phyloP scores from a whole-genome alignment of 169 alveolate species.

The Miamiensis avidus region DNA sequence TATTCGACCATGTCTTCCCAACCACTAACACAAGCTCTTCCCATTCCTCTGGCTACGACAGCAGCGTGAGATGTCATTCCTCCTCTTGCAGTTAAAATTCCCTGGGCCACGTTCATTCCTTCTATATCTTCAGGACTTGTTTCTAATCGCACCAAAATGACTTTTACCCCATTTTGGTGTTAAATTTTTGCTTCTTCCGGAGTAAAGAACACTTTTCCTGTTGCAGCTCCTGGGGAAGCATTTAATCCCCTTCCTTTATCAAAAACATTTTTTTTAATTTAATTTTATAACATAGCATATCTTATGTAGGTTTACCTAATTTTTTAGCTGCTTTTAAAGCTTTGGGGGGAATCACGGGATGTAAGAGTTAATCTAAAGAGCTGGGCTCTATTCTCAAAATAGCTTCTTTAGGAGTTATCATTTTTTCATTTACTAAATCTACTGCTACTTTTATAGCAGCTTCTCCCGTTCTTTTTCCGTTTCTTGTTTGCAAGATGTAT shows the following conservation, averaged over 20 bases:
- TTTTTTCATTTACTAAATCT: too few species aligned
- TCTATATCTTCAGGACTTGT: slow-evolving; percentile 58
- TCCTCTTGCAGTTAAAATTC: slow-evolving; percentile 61
- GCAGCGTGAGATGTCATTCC: slow-evolving; percentile 76
- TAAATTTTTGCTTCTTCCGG: slow-evolving; percentile 56
- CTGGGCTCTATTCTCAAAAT: too few species aligned
- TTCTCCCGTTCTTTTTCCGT: too few species aligned
- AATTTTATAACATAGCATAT: too few species aligned
- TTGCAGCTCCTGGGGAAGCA: slow-evolving; percentile 72
- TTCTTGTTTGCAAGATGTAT: too few species aligned
- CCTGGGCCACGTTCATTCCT: slow-evolving; percentile 60
- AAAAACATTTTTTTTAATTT: too few species aligned
- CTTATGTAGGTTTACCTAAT: too few species aligned
- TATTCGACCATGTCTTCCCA: slow-evolving; percentile 50
- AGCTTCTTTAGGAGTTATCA: too few species aligned
- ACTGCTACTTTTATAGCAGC: too few species aligned
- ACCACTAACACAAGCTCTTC: slow-evolving; percentile 66
- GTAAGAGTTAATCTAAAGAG: too few species aligned
- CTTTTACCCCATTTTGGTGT: slow-evolving; percentile 42
- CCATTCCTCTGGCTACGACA: slow-evolving; percentile 74
- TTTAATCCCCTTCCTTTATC: slow-evolving; percentile 64
- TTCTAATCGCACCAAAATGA: slow-evolving; percentile 54
- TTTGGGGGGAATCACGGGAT: too few species aligned
- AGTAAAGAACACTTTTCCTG: slow-evolving; percentile 58
- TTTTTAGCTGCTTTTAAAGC: too few species aligned